Evolutionary conservation across 805 yeast genomes (phyloP).

Genomic region (Saccharomycopsis amapae): DNA sequence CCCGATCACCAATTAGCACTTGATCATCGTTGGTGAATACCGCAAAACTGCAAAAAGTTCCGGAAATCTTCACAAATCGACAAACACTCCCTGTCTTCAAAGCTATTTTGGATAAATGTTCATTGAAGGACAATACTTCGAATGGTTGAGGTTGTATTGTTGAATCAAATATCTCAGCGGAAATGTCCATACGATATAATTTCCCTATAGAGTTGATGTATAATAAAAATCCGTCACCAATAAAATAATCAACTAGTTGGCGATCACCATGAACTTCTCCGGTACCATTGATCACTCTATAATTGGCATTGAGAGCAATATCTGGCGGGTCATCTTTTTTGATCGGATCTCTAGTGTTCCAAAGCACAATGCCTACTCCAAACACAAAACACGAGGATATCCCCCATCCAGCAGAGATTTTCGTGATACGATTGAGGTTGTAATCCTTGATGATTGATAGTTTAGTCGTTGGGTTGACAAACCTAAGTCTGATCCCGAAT

Average conservation of each 20-base stretch:
- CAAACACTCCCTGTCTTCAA: conserved; percentile 21
- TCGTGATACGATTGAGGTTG: conserved; percentile 31
- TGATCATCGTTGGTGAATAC: conserved; percentile 45
- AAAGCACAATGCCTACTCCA: conserved; percentile 48
- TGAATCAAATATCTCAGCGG: conserved; percentile 5
- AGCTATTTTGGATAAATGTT: conserved; percentile 27
- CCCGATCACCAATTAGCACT: conserved; percentile 14
- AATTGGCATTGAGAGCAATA: conserved; percentile 33
- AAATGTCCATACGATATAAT: conserved; percentile 30
- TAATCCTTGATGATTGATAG: conserved; percentile 3
- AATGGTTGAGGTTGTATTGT: conserved; percentile 15
- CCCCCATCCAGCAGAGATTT: conserved; percentile 64
- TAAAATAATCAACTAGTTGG: conserved; percentile 45
- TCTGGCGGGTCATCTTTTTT: conserved; percentile 24
- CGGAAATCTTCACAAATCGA: conserved; percentile 43
- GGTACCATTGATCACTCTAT: conserved; percentile 36
- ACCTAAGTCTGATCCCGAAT: conserved; percentile 39
- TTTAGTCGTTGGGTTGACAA: conserved; percentile 27
- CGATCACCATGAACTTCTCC: conserved; percentile 28
- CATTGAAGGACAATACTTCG: conserved; percentile 29
- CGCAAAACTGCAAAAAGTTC: conserved; percentile 48
- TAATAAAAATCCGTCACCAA: conserved; percentile 46
- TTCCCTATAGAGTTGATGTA: conserved; percentile 41
- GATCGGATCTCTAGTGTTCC: conserved; percentile 38
- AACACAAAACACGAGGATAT: conserved; percentile 43